Percentiles rank a stretch among this genome's conserved stretches.
These are phyloP conservation scores for Trapa incisa DNA, from an alignment of 345 rosid genomes.

Conservation along the genomic window DNA sequence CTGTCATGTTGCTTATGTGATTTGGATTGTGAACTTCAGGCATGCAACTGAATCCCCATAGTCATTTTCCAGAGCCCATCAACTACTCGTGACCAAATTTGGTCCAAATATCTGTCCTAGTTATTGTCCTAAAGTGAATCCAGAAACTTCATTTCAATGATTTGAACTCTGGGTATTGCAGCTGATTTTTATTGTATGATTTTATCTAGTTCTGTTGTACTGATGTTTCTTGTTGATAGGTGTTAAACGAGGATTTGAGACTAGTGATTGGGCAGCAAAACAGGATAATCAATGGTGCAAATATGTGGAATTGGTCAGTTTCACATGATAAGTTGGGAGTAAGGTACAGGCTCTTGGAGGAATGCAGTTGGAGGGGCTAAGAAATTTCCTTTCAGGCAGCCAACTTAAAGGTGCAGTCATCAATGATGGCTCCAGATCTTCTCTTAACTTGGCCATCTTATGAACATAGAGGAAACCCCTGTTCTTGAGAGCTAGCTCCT, in stretches of 20 bases:
- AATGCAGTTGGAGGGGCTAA: constrained; percentile 56
- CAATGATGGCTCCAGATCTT: not conserved
- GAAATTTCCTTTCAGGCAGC: constrained; percentile 47
- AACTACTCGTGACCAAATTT: too few relatives aligned
- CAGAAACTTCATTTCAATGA: not conserved
- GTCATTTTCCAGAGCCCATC: too few relatives aligned
- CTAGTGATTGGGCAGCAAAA: constrained; percentile 90
- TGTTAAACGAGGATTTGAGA: constrained; percentile 79
- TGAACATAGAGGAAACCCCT: not conserved
- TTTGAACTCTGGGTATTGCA: not conserved
- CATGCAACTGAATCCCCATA: too few relatives aligned
- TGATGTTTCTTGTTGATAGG: constrained; percentile 22
- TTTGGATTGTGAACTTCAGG: too few relatives aligned
- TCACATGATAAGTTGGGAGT: constrained; percentile 92
- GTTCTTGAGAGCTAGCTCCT: constrained; percentile 3
- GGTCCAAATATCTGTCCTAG: not conserved
- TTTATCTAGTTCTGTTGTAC: not conserved
- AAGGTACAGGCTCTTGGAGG: constrained; percentile 82
- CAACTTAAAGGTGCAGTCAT: constrained; percentile 1
- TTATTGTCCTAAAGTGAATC: too few relatives aligned
- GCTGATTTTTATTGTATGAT: too few relatives aligned
- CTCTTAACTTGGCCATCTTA: not conserved
- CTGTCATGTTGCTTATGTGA: too few relatives aligned
- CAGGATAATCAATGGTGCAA: constrained; percentile 78
- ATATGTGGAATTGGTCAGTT: constrained; percentile 84